Evolutionary conservation across 2,329 filamentous ascomycete species (phyloP), one percentile per base, ranked within the genome.

Genomic region (Dendryphion nanum): DNA sequence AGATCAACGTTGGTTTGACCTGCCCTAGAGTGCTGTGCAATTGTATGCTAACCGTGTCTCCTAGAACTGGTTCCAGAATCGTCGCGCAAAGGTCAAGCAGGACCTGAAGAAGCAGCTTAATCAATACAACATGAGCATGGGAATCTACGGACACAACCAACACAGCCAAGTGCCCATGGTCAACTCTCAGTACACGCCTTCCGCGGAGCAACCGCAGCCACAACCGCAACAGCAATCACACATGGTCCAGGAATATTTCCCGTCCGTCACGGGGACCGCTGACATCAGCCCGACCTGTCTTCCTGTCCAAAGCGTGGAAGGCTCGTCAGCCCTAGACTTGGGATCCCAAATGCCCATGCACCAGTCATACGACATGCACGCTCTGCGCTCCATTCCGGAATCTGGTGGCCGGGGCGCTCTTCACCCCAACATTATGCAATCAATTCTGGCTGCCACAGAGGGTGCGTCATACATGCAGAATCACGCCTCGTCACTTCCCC

Each of bases 31-130:
- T 18, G 23, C 18, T 21, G 14, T 14, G 39, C 47, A 30, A 10
- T 30, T 26, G 23, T n/a, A 26, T 26, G n/a, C 23, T 26, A n/a
- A 26, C 23, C n/a, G 23, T n/a, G 10, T 8, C 23, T 26, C 8
- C 12, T 4, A 75, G 72, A 76, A 76, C 50, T 76, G 73, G 73
- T 76, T 76, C 48, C 73, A 76, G 53, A 76, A 76, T 50, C 69
- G 73, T 33, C 55, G 73, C 44, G 73, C 73, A 37, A 76, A 75
- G 47, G 70, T 73, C 31, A 76, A 75, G 61, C 73, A 76, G 47
- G 73, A 76, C 53, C 56, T 64, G 34, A 75, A 75, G 61, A 76
- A 75, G 54, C 57, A 64, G 38, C 38, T 59, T 33, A 66, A 64
- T 41, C 60, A 63, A 48, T 52, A 55, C 43, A 61, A 59, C 50